Evolutionary conservation across 1,284 basidiomycete genomes (phyloP), one percentile per base, ranked within the genome.

Genomic region (Mycena citricolor): DNA sequence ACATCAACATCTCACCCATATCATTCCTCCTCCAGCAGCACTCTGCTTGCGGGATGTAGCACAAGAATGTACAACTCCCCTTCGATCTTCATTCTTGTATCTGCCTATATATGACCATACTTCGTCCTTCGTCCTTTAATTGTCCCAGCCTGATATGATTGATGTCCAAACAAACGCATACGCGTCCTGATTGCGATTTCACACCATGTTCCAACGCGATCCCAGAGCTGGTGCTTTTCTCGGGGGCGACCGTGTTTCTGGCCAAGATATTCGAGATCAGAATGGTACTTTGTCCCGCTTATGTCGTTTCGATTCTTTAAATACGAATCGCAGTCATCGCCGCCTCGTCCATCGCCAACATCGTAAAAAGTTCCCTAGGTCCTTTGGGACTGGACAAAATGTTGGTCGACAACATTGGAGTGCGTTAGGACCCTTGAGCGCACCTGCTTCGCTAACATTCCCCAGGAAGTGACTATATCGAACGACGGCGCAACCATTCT

Each of bases 401-500:
- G 94, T 77, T 98, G 38, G 95, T 99, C 21, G 95, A 99, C 67
- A 97, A 98, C 69, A 95, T 99, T 58, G 97, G 97, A 58, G 90
- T 91, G 59, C 59, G 85, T 54, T 28, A 16, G 19, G 35, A 11
- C 38, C 16, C 14, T 39, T 32, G 32, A 34, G 21, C 36, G 8
- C 39, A 10, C 47, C 32, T 4, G 22, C 12, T 17, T 41, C 6
- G 8, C n/a, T 32, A 21, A 23, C 16, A 24, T 33, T 32, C 32
- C 26, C 30, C 58, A 93, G 89, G 97, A 99, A 77, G 94, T 99
- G 32, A 99, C 95, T 29, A 99, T 99, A 66, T 97, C 95, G 45
- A 99, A 99, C 69, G 97, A 99, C 70, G 97, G 97, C 39, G 97
- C 97, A 19, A 99, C 97, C 23, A 99, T 99, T 57, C 82, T 99